Base-by-base conservation (phyloP, 176 grass and related monocot species). In the Hyparrhenia diplandra region DNA sequence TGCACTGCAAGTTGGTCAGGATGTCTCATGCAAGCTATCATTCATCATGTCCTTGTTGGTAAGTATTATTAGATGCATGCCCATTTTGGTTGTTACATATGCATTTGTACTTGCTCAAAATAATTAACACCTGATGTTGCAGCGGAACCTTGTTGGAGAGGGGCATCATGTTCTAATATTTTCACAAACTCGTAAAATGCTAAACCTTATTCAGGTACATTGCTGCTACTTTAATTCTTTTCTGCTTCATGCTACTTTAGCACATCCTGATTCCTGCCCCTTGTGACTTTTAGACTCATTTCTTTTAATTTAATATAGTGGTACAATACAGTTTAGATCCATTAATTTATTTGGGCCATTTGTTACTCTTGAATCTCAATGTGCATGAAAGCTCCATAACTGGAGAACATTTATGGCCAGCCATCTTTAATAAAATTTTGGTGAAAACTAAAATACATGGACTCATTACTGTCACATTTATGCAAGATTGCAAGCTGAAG, bases 11-110 rank as follows among this genome's bases (percentile, higher is more conserved):
- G 80, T 89, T 65, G 81, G 86, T 95, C 87, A 82, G 37, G 88
- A 92, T 31, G 76, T 95, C 7, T 98, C 95, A 21, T 98, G 95
- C 95, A 98, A 98, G 72, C 86, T 98, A 87, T 63, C 75, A 83
- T 98, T 98, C 67, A 91, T 94, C 78, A 71, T 95, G 75, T 94
- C 88, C 32, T 93, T 98, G 66, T 71, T 95, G 88, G 92, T 95
- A 60, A 84, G 88, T 63, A 79, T 72, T 87, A 46, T 81, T 59
- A 70, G 37, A 67, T 49, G 29, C 29, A 77, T 86, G 57, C 23
- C 1, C 31, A 54, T 65, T 23, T 37, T 39, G 57, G 16, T 82
- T 73, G 16, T 77, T 64, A 77, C 42, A 18, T 45, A 18, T 77
- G 16, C 47, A 59, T 77, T n/a, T 89, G 67, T 35, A 46, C 59